Conservation (phyloP, 2,329 filamentous ascomycete genomes). For the Plectosphaerella plurivora region DNA sequence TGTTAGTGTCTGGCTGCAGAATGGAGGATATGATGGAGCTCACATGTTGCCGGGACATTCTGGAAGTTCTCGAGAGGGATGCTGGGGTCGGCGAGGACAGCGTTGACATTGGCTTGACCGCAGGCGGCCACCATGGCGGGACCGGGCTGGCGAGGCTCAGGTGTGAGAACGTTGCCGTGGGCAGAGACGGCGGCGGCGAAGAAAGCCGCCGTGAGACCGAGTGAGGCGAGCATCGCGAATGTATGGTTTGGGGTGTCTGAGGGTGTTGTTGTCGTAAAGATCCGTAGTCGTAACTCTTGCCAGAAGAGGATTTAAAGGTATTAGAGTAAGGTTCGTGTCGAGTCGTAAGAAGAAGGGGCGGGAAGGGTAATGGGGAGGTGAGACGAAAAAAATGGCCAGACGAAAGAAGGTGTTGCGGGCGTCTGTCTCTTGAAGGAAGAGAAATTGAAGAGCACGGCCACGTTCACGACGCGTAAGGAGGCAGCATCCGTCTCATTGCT, state of each 20-base stretch:
- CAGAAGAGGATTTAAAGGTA: too few species aligned
- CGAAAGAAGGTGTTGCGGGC: too few species aligned
- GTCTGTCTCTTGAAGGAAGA: too few species aligned
- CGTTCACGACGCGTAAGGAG: too few species aligned
- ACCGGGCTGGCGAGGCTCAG: constrained; percentile 34
- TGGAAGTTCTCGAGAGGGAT: constrained; percentile 27
- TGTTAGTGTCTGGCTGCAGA: neutral
- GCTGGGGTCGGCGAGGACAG: constrained; percentile 27
- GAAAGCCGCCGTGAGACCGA: constrained; percentile 9
- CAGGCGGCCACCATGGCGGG: constrained; percentile 38
- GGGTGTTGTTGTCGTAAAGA: neutral
- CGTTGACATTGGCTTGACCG: constrained; percentile 31
- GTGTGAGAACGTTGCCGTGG: constrained; percentile 39
- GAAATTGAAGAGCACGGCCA: too few species aligned
- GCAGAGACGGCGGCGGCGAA: constrained; percentile 24
- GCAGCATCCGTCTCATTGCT: too few species aligned
- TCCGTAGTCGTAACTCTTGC: too few species aligned
- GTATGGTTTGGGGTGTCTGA: neutral
- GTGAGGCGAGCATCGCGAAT: constrained; percentile 9
- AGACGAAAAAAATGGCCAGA: too few species aligned
- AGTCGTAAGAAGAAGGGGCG: too few species aligned
- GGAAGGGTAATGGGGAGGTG: too few species aligned
- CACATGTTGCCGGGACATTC: constrained; percentile 18
- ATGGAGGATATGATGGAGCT: constrained; percentile 9
- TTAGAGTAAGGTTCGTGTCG: too few species aligned